Base-by-base conservation (phyloP, 129 eudicot genomes). In the Calendula officinalis region DNA sequence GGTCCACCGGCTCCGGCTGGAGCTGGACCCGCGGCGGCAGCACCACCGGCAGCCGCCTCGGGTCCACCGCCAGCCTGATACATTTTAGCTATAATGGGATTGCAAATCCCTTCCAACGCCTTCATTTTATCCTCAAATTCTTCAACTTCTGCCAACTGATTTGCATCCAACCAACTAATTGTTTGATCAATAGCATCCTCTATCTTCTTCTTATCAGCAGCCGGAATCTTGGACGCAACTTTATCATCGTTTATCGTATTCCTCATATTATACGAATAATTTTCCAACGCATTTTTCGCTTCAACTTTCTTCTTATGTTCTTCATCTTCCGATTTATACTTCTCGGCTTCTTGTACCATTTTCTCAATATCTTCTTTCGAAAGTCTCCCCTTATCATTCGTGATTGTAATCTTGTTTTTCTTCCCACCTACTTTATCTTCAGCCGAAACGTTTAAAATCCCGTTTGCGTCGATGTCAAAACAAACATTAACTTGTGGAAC, bases 21-120 rank as follows among this genome's bases (percentile, higher is more conserved):
- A 51, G 78, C 5, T 15, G 56, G 42, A 12, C 46, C 64, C 3
- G 56, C 64, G 0, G 64, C 69, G 7, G 53, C 79, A 51, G 13
- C 12, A 17, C 0, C 81, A 3, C 49, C 9, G 6, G 53, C 77
- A 4, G 80, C 78, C 67, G 72, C 72, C 36, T 56, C 84, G 16
- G 73, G 68, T 7, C 17, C 81, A 3, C 70, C 84, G 14, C 83
- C 79, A 0, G 79, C 90, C n/a, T 80, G 81, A 46, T 84, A 84
- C 90, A 84, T 52, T 53, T 62, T 62, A 4, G 72, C 76, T 36
- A 76, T 70, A 53, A 76, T 63, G n/a, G 76, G 76, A 41, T 62
- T 48, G 22, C 81, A 69, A 32, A 76, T 62, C 2, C 45, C 62
- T 15, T 76, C 61, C 4, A 76, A 60, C 30, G 69, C 72, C 63